Evolutionary conservation across 495 filamentous ascomycete species (phyloP), one percentile per base, ranked within the genome.

Genomic region (Cercophora scortea): DNA sequence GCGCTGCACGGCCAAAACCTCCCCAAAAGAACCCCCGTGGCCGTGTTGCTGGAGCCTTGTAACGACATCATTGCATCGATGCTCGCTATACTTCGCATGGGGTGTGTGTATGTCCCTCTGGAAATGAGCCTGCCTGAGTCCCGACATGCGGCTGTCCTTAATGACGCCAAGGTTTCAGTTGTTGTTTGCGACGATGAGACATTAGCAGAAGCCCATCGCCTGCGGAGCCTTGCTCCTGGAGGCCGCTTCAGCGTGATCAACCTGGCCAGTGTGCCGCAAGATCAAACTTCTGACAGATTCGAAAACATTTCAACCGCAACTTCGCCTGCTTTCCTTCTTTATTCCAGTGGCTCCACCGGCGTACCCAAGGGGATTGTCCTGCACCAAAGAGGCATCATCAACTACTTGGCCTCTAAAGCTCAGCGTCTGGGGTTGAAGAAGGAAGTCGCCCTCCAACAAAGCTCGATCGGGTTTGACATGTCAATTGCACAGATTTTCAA

Each of bases 371-470:
- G 36, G 10, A 38, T 38, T 10, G 36, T 38, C 10, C 36, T 38
- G 36, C 9, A 13, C 3, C 36, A 38, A 10, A 13, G 13, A 1
- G 36, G 36, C 13, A 3, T 38, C 10, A 10, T 10, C 36, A 38
- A 38, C 36, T 38, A 38, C 10, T 13, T 13, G 36, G 13, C 36
- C 3, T 38, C 36, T 38, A 10, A 38, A 13, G 36, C 13, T 2
- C 13, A 38, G 10, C 9, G 13, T 38, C 36, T 38, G 3, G 7
- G 7, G 36, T 5, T 25, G 5, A 13, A 38, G 36, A 13, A 38
- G 13, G 0, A 61, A 68, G 41, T 25, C 11, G 0, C 51, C 63
- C 8, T 54, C 71, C 66, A 71, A 13, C 65, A 69, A 44, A 65
- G 53, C 41, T 18, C 65, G 0, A 49, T 43, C 25, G 52, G 40